Evolutionary conservation across 2,329 filamentous ascomycete genomes (phyloP).

Genomic region (Phialophora chinensis): DNA sequence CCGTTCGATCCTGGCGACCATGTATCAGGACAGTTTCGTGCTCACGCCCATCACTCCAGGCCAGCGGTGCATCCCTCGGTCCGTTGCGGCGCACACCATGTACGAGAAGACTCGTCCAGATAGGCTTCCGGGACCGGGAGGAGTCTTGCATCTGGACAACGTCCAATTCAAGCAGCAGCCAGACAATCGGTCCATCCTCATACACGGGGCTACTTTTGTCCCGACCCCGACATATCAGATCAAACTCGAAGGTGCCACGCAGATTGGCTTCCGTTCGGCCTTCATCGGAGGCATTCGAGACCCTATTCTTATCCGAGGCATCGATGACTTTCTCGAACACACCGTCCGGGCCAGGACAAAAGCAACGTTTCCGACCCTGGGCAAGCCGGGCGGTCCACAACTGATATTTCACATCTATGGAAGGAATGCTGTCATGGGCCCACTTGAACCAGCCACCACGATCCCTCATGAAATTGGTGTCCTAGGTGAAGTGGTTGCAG

Average conservation of each 20-base stretch:
- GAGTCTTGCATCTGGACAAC: conserved; percentile 50
- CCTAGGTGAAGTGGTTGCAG: neutral
- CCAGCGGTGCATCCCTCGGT: conserved; percentile 54
- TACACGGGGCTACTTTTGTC: conserved; percentile 49
- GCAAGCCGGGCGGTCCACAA: neutral
- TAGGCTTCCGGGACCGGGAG: conserved; percentile 57
- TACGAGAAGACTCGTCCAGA: conserved; percentile 64
- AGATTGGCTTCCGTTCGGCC: conserved; percentile 53
- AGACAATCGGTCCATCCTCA: conserved; percentile 46
- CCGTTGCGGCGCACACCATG: conserved; percentile 60
- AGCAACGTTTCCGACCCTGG: neutral
- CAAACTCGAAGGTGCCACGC: conserved; percentile 56
- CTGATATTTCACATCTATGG: conserved; percentile 1
- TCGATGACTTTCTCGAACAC: conserved; percentile 44
- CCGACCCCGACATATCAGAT: conserved; percentile 55
- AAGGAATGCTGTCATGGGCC: neutral
- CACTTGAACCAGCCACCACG: neutral
- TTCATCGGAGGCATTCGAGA: conserved; percentile 57
- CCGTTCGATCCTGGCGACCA: conserved; percentile 49
- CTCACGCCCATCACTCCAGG: conserved; percentile 50
- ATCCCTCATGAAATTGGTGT: neutral
- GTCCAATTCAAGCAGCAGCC: conserved; percentile 54
- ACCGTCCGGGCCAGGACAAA: neutral
- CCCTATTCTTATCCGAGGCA: conserved; percentile 53
- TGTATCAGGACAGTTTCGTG: conserved; percentile 58